phyloP scores from a whole-genome alignment of 768 basidiomycete genomes.

The Collybia nuda region DNA sequence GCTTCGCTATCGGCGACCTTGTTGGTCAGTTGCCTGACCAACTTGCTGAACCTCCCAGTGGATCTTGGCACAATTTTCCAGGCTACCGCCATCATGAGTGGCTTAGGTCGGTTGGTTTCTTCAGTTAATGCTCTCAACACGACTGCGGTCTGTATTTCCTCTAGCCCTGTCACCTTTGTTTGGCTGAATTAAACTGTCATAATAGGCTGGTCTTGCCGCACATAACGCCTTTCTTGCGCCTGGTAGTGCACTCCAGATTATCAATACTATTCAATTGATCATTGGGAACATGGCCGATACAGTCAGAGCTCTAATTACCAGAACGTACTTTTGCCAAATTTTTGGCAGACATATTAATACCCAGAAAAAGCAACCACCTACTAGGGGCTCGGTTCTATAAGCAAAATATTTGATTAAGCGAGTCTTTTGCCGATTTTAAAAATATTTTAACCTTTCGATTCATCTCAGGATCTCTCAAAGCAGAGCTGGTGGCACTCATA shows the following conservation, averaged over 20 bases:
- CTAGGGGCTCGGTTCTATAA: not conserved
- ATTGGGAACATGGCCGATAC: not conserved
- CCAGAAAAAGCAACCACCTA: not conserved
- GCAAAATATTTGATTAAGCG: not conserved
- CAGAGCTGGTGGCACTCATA: not conserved
- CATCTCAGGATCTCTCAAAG: not conserved
- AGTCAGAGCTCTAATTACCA: not conserved
- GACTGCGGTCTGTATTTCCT: no score
- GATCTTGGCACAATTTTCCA: not conserved
- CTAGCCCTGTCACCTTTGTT: no score
- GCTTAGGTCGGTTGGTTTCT: not conserved
- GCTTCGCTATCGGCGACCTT: not conserved
- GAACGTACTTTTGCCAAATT: not conserved
- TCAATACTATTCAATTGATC: not conserved
- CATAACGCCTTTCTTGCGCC: not conserved
- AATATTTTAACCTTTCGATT: no score
- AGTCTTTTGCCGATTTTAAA: no score
- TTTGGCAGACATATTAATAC: not conserved
- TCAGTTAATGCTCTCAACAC: no score
- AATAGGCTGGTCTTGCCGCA: not conserved
- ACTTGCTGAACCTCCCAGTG: not conserved
- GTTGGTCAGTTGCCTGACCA: not conserved
- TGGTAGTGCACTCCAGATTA: not conserved
- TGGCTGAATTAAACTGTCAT: no score
- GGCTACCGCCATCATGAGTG: not conserved